Evolutionary conservation across 2,329 filamentous ascomycete species (phyloP), one percentile per base, ranked within the genome.

Genomic region (Colletotrichum endophyticum): DNA sequence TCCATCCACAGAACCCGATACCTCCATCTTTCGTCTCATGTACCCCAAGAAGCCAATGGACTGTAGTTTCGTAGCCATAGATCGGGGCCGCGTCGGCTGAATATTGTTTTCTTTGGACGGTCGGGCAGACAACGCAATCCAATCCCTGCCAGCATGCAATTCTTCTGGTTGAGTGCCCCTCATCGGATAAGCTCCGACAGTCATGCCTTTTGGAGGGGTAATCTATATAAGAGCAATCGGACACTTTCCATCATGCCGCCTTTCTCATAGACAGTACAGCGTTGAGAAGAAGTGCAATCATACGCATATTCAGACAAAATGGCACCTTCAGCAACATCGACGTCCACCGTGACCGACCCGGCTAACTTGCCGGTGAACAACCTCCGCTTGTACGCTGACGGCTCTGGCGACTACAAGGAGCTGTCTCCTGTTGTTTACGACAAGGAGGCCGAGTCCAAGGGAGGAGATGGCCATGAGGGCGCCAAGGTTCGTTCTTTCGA

Each of bases 61-160:
- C 49, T 22, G 16, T 16, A 25, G n/a, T 8, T 16, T 39, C 12
- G 36, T n/a, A n/a, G 27, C 28, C 44, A 28, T 22, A 19, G 16
- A 61, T 66, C 73, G 73, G 70, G 16, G 61, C 73, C 64, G 70
- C 44, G 61, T 69, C 64, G 73, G 70, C 73, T 44, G 28, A 39
- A 30, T 25, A 12, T 56, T 22, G 8, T 25, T 34, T n/a, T 57
- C 19, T 16, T 11, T 32, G n/a, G 22, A 73, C 28, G 32, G 63
- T 56, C 39, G 12, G 44, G 19, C 27, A 49, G 32, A 30, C 70
- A 66, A 77, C 49, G 89, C 85, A 88, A 90, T 80, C 85, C 94
- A 28, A 90, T 86, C 62, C 84, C 90, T 66, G 88, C 89, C 59
- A 92, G 90, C 68, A 77, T 77, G 76, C 73, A 68, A 78, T 77